phyloP scores from a whole-genome alignment of 2,329 filamentous ascomycete genomes.

The Sporothrix globosa region DNA sequence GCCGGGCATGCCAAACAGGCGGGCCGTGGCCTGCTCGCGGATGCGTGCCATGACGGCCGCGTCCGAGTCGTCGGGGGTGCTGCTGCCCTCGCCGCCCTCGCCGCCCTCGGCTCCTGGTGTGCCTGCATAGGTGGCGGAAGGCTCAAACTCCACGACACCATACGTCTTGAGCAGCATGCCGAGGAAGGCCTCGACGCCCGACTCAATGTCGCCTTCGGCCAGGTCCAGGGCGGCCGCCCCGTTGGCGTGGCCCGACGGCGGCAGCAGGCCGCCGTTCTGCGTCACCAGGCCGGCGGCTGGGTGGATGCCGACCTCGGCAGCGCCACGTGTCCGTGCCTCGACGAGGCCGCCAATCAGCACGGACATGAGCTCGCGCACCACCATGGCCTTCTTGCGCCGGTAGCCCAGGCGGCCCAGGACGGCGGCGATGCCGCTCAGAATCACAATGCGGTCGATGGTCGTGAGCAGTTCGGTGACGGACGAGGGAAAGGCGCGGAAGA shows the following conservation, averaged over 20 bases:
- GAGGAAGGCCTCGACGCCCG: constrained; percentile 66
- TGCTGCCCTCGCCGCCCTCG: constrained; percentile 28
- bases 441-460: constrained; percentile 73
- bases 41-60: constrained; percentile 61
- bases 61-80: constrained; percentile 51
- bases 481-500: constrained; percentile 72
- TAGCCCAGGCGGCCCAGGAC: constrained; percentile 79
- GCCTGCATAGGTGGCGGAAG: constrained; percentile 34
- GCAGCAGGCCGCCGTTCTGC: constrained; percentile 51
- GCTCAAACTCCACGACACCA: constrained; percentile 61
- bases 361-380: constrained; percentile 81
- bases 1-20: constrained; percentile 75
- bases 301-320: constrained; percentile 94
- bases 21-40: constrained; percentile 58
- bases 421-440: constrained; percentile 84
- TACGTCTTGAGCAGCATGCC: constrained; percentile 65
- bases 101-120: constrained; percentile 37
- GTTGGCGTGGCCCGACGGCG: constrained; percentile 48
- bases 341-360: constrained; percentile 82
- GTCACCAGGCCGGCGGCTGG: constrained; percentile 84
- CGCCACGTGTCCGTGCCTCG: constrained; percentile 87
- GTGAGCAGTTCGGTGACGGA: constrained; percentile 68
- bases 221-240: constrained; percentile 63
- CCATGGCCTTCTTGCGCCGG: constrained; percentile 86
- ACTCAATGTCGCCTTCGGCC: constrained; percentile 66